Conservation (phyloP, 148 eudicot species). For the Amaranthus cruentus region DNA sequence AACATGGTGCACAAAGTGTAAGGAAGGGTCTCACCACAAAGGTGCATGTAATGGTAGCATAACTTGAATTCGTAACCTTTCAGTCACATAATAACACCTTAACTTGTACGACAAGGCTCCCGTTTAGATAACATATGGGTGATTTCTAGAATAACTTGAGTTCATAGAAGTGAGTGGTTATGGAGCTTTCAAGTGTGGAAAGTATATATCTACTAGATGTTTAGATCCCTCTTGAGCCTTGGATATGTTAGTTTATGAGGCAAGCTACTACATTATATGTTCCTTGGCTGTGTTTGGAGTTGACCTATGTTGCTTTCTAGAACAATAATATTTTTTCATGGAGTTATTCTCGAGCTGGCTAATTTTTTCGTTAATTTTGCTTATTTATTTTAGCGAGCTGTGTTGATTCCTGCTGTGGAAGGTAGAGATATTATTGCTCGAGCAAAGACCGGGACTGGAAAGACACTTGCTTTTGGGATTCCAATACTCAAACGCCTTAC, state of each 20-base stretch:
- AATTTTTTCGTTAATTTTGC: not conserved
- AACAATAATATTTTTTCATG: not conserved
- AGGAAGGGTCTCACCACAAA: too few species aligned
- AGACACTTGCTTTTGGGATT: constrained; percentile 92
- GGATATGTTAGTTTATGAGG: not conserved
- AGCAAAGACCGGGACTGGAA: constrained; percentile 98
- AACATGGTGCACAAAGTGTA: too few species aligned
- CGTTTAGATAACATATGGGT: too few species aligned
- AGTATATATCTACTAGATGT: too few species aligned
- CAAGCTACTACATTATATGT: not conserved
- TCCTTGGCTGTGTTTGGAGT: not conserved
- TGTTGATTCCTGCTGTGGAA: constrained; percentile 64
- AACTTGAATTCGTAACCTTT: too few species aligned
- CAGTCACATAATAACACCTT: too few species aligned
- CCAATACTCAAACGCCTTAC: constrained; percentile 72
- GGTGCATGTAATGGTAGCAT: too few species aligned
- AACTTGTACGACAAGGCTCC: too few species aligned
- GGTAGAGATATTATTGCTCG: constrained; percentile 88
- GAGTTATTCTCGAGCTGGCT: not conserved
- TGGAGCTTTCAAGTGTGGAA: too few species aligned
- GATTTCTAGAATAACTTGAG: too few species aligned
- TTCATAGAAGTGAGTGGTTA: too few species aligned
- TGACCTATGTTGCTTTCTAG: not conserved
- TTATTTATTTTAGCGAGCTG: constrained; percentile 57
- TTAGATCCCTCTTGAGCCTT: not conserved